A percentile compares a stretch with the other conserved stretches of the same genome.
These are phyloP conservation scores for Amylocarpus encephaloides DNA, from an alignment of 2,329 filamentous ascomycete species.

Conservation along the genomic window DNA sequence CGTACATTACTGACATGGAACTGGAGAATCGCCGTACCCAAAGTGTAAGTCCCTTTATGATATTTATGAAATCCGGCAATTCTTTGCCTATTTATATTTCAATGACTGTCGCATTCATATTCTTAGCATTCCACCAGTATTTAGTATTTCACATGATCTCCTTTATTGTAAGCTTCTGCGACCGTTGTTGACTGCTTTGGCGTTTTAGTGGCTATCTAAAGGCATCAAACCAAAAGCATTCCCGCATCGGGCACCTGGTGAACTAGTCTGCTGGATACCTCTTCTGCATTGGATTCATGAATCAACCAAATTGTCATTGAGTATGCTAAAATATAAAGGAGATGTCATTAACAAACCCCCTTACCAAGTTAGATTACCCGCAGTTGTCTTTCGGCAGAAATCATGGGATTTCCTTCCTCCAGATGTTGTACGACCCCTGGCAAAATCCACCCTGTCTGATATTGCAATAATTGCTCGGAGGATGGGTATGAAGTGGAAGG, in stretches of 20 bases:
- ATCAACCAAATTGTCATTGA: background rate
- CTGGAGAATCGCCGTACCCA: background rate
- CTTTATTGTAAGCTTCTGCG: background rate
- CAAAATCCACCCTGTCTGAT: slow-evolving; percentile 23
- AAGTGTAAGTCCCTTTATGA: background rate
- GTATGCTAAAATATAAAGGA: background rate
- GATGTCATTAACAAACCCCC: background rate
- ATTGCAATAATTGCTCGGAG: slow-evolving; percentile 28
- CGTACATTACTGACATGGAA: background rate
- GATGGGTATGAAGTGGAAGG: slow-evolving; percentile 31
- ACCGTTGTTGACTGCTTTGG: background rate
- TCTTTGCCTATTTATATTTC: no score
- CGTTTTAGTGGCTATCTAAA: slow-evolving; percentile 1
- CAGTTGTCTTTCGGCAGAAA: slow-evolving; percentile 20
- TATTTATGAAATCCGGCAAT: no score
- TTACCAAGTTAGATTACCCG: slow-evolving; percentile 13
- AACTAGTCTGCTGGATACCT: slow-evolving; percentile 14
- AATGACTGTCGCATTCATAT: background rate
- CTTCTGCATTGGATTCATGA: slow-evolving; percentile 15
- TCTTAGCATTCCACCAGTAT: background rate
- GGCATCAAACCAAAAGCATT: background rate
- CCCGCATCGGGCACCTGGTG: slow-evolving; percentile 1
- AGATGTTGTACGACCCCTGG: slow-evolving; percentile 27
- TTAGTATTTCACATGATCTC: background rate
- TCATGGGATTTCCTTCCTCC: slow-evolving; percentile 32